Percentiles rank a stretch among this genome's conserved stretches.
phyloP scores from a whole-genome alignment of 2,329 filamentous ascomycete species.

The Aspergillus costaricaensis region DNA sequence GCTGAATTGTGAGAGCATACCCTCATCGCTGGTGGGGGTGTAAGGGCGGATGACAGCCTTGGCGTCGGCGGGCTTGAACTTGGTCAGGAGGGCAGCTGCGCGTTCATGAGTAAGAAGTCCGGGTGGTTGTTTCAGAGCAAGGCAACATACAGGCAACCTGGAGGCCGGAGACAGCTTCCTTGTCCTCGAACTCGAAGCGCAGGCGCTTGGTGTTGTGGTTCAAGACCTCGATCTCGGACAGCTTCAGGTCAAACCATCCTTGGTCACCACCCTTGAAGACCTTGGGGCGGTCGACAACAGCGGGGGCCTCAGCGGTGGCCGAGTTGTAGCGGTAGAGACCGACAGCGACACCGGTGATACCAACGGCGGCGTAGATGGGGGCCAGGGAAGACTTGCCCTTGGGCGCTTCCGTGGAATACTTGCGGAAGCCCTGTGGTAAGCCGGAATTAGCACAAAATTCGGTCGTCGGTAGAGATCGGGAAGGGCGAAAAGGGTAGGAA shows the following conservation, averaged over 20 bases:
- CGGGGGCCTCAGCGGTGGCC: slow-evolving; percentile 28
- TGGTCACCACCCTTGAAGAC: slow-evolving; percentile 83
- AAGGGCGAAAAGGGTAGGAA: not conserved
- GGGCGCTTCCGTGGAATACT: slow-evolving; percentile 69
- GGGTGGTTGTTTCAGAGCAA: not conserved
- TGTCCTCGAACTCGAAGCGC: slow-evolving; percentile 82
- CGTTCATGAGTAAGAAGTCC: slow-evolving; percentile 8
- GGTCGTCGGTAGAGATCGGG: not conserved
- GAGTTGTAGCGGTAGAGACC: slow-evolving; percentile 57
- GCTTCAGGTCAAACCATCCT: slow-evolving; percentile 79
- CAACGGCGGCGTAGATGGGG: slow-evolving; percentile 55
- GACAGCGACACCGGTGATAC: slow-evolving; percentile 50
- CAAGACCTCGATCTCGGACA: slow-evolving; percentile 74
- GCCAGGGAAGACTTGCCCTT: slow-evolving; percentile 59
- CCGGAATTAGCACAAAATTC: slow-evolving; percentile 11
- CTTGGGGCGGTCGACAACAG: slow-evolving; percentile 44
- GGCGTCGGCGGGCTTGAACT: slow-evolving; percentile 80
- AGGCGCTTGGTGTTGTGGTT: slow-evolving; percentile 96
- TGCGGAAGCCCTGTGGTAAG: slow-evolving; percentile 59
- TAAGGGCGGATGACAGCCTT: slow-evolving; percentile 91
- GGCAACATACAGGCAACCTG: slow-evolving; percentile 66
- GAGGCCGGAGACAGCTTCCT: slow-evolving; percentile 81
- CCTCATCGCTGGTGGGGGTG: slow-evolving; percentile 85
- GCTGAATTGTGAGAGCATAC: slow-evolving; percentile 46
- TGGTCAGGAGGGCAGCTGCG: slow-evolving; percentile 78